Conservation (phyloP, 345 rosid genomes). For the Carallia pectinifolia region DNA sequence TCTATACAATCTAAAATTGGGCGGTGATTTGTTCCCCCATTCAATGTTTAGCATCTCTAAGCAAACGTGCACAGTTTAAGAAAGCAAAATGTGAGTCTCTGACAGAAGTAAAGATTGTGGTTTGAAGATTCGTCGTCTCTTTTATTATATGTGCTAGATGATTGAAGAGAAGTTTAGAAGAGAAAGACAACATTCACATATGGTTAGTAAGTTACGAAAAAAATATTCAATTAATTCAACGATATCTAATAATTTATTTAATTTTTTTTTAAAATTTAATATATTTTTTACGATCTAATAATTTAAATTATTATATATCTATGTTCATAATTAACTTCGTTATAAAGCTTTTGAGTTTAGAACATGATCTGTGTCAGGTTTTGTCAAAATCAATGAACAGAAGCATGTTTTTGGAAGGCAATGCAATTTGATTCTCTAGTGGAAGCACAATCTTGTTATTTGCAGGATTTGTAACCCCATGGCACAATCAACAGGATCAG, state of each 20-base stretch:
- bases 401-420: constrained; percentile 21
- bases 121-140: neutral
- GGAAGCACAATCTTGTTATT: constrained; percentile 19
- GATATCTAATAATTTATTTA: too few species aligned
- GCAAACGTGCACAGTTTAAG: neutral
- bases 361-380: constrained; percentile 7
- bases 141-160: neutral
- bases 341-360: neutral
- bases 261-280: too few species aligned
- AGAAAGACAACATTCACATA: too few species aligned
- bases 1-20: too few species aligned
- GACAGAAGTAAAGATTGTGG: neutral
- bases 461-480: constrained; percentile 19
- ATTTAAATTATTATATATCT: too few species aligned
- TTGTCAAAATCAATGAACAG: constrained; percentile 39
- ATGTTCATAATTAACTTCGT: too few species aligned
- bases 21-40: neutral
- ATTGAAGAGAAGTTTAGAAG: neutral
- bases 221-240: too few species aligned
- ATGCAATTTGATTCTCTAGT: constrained; percentile 16
- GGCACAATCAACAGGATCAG: constrained; percentile 1
- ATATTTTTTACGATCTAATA: too few species aligned
- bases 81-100: neutral
- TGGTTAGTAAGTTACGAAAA: too few species aligned
- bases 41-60: neutral